A percentile compares a stretch with the other conserved stretches of the same genome.
Evolutionary conservation across 2,329 filamentous ascomycete genomes (phyloP).

Genomic region (Thelonectria rubi): DNA sequence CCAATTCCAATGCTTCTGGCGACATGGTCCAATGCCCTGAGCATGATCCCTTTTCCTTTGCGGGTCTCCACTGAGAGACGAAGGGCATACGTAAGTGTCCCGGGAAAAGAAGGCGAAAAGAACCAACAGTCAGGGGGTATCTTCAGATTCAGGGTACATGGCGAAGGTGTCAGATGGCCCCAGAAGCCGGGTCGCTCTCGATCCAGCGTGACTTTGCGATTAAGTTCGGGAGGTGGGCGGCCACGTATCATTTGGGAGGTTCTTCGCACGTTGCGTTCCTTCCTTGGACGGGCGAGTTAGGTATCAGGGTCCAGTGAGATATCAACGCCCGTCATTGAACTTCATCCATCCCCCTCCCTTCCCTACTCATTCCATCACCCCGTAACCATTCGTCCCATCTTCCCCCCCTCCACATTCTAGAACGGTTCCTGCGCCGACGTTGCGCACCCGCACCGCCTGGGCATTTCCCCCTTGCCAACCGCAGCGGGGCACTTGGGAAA

Average conservation of each 20-base stretch:
- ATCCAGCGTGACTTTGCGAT: slow-evolving; percentile 10
- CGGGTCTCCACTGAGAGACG: not conserved
- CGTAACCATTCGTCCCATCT: not conserved
- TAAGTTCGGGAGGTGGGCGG: not conserved
- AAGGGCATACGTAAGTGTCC: slow-evolving; percentile 8
- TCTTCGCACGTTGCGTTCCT: slow-evolving; percentile 8
- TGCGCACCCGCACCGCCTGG: not conserved
- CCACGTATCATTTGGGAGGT: slow-evolving; percentile 1
- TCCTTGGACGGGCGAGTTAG: not conserved
- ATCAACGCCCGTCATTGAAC: too few relatives aligned
- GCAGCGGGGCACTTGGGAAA: slow-evolving; percentile 26
- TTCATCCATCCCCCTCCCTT: too few relatives aligned
- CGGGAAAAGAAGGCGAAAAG: not conserved
- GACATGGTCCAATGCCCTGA: not conserved
- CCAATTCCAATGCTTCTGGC: too few relatives aligned
- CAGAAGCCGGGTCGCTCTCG: slow-evolving; percentile 1
- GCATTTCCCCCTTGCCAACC: slow-evolving; percentile 1
- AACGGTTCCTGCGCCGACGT: not conserved
- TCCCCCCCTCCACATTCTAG: not conserved
- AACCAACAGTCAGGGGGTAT: slow-evolving; percentile 12
- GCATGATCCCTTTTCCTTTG: not conserved
- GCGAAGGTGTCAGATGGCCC: slow-evolving; percentile 4
- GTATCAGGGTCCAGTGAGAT: too few relatives aligned
- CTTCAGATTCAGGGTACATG: slow-evolving; percentile 19
- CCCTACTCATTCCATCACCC: too few relatives aligned